Conservation (phyloP, 2,329 filamentous ascomycete species). For the Grosmannia clavigera region DNA sequence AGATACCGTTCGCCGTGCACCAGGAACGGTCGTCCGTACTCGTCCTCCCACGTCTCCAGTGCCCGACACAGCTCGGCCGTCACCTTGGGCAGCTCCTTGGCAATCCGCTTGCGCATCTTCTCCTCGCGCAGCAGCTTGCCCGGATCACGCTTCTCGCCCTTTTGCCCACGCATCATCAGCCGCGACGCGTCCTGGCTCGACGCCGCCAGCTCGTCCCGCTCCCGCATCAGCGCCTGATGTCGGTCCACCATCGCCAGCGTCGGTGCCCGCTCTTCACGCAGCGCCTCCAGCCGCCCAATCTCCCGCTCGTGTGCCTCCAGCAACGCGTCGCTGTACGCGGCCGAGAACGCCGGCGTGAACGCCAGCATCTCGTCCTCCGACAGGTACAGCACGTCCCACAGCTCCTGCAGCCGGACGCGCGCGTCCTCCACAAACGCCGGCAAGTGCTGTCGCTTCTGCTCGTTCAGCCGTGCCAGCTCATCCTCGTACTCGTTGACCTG, state of each 20-base stretch:
- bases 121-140: constrained; percentile 89
- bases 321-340: constrained; percentile 92
- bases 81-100: constrained; percentile 90
- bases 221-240: constrained; percentile 69
- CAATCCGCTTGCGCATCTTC: constrained; percentile 95
- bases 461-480: constrained; percentile 73
- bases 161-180: constrained; percentile 79
- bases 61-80: constrained; percentile 68
- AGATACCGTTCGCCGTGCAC: constrained; percentile 89
- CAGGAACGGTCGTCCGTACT: constrained; percentile 85
- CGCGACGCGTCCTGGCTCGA: constrained; percentile 93
- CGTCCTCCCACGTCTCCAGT: constrained; percentile 83
- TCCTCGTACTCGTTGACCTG: constrained; percentile 95
- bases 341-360: constrained; percentile 92
- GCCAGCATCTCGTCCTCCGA: constrained; percentile 98
- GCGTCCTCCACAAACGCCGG: constrained; percentile 95
- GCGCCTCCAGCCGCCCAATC: constrained; percentile 64
- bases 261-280: constrained; percentile 79
- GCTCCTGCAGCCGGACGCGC: constrained; percentile 75
- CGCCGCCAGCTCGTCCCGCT: constrained; percentile 75
- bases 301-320: constrained; percentile 92
- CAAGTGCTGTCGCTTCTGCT: constrained; percentile 88
- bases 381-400: constrained; percentile 91
- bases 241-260: constrained; percentile 71
- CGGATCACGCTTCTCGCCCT: constrained; percentile 88